Conservation (phyloP, 192 early-diverging fungal species). For the Coemansia sp. region DNA sequence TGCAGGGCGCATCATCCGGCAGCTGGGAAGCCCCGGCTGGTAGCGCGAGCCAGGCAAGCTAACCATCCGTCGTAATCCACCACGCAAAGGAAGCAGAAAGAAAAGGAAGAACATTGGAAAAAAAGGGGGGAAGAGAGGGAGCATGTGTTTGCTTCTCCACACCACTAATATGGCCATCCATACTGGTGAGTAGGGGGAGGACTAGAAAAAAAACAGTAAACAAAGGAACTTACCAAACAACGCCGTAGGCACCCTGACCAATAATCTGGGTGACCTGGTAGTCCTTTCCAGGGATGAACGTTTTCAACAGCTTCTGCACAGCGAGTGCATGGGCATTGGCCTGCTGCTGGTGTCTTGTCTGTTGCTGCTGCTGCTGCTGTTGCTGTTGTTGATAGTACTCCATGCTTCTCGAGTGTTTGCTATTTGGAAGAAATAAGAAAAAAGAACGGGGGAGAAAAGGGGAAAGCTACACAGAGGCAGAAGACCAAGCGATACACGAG, state of each 20-base stretch:
- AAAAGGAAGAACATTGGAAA: too few relatives aligned
- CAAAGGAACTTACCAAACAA: slow-evolving; percentile 74
- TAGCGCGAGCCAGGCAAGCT: too few relatives aligned
- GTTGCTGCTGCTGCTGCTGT: slow-evolving; percentile 33
- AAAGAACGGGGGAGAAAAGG: too few relatives aligned
- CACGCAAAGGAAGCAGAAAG: too few relatives aligned
- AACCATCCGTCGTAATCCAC: too few relatives aligned
- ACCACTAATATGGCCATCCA: neutral
- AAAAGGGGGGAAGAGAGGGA: neutral
- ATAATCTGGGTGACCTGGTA: slow-evolving; percentile 86
- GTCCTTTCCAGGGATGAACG: slow-evolving; percentile 76
- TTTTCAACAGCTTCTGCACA: slow-evolving; percentile 54
- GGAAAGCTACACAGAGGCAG: too few relatives aligned
- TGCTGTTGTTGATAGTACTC: slow-evolving; percentile 41
- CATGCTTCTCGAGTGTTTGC: slow-evolving; percentile 12
- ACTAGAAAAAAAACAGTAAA: slow-evolving; percentile 8
- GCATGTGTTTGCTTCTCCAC: neutral
- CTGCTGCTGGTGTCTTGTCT: slow-evolving; percentile 51
- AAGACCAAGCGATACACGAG: too few relatives aligned
- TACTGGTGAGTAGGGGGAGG: neutral
- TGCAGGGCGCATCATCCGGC: too few relatives aligned
- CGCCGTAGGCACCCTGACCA: slow-evolving; percentile 91
- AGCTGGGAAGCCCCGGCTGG: too few relatives aligned
- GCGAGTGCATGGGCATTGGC: slow-evolving; percentile 46
- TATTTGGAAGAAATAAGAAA: neutral